Evolutionary conservation across 2,329 filamentous ascomycete species (phyloP).

Genomic region (Xylaria arbuscula): DNA sequence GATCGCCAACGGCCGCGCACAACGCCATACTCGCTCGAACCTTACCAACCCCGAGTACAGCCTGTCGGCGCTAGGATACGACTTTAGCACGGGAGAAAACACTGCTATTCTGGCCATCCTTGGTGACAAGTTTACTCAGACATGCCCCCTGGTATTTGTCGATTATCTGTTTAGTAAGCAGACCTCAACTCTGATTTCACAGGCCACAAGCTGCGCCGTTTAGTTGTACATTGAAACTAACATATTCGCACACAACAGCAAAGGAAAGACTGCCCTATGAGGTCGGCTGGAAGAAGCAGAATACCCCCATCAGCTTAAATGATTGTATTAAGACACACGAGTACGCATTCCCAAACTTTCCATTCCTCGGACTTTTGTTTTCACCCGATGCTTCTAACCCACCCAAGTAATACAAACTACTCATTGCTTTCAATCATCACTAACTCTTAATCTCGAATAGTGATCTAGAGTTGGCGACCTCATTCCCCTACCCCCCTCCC

Average conservation of each 20-base stretch:
- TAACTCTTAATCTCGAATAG: no score
- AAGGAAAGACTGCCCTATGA: constrained; percentile 56
- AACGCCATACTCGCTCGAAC: constrained; percentile 57
- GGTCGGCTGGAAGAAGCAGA: constrained; percentile 54
- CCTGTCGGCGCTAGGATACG: constrained; percentile 54
- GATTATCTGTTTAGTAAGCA: constrained; percentile 58
- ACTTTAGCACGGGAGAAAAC: constrained; percentile 61
- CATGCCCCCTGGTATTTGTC: constrained; percentile 53
- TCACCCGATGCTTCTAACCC: no score
- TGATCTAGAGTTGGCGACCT: no score
- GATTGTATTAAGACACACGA: no score
- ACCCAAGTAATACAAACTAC: no score
- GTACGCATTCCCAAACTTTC: no score
- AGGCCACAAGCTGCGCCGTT: no score
- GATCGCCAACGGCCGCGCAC: constrained; percentile 59
- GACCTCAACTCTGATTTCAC: neutral
- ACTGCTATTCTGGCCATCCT: constrained; percentile 60
- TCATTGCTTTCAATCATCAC: no score
- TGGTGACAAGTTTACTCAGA: constrained; percentile 55
- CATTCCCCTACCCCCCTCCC: constrained; percentile 21
- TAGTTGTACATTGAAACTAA: neutral
- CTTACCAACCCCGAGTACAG: constrained; percentile 61
- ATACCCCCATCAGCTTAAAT: constrained; percentile 15
- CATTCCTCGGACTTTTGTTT: no score
- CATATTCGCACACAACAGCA: constrained; percentile 44